Evolutionary conservation across 2,329 filamentous ascomycete genomes (phyloP).

Genomic region (Macrophomina phaseolina): DNA sequence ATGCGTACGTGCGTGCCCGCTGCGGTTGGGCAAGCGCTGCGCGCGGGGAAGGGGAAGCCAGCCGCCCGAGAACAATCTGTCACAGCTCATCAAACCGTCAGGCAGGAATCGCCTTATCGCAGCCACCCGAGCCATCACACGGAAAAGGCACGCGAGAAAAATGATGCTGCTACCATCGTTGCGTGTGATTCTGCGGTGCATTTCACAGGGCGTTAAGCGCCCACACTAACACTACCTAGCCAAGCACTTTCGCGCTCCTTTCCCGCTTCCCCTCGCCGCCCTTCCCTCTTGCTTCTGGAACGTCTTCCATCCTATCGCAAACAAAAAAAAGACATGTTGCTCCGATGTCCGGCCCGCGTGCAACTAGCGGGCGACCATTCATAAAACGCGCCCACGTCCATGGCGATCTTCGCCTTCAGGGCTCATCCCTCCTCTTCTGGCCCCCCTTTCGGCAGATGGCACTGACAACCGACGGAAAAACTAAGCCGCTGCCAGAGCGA

Average conservation of each 20-base stretch:
- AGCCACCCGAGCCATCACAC: neutral
- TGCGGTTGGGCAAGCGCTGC: slow-evolving; percentile 19
- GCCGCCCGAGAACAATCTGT: neutral
- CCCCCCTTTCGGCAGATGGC: neutral
- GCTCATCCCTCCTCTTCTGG: slow-evolving; percentile 3
- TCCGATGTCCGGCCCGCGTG: slow-evolving; percentile 3
- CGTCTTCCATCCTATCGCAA: slow-evolving; percentile 6
- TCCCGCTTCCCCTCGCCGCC: slow-evolving; percentile 24
- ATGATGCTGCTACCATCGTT: slow-evolving; percentile 6
- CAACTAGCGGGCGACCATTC: slow-evolving; percentile 9
- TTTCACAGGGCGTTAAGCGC: slow-evolving; percentile 26
- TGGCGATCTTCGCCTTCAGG: neutral
- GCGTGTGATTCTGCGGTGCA: slow-evolving; percentile 24
- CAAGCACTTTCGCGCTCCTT: slow-evolving; percentile 5
- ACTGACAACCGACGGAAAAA: slow-evolving; percentile 8
- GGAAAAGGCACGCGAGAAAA: slow-evolving; percentile 8
- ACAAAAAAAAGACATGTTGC: slow-evolving; percentile 2
- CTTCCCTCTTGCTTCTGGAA: slow-evolving; percentile 25
- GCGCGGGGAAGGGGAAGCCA: slow-evolving; percentile 20
- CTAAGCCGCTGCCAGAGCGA: neutral
- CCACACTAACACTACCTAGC: slow-evolving; percentile 17
- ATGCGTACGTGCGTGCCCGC: slow-evolving; percentile 7
- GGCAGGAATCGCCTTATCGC: slow-evolving; percentile 8
- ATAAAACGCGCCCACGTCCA: neutral
- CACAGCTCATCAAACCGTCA: slow-evolving; percentile 3